Conservation (phyloP, 345 rosid genomes). For the Barbarea vulgaris region DNA sequence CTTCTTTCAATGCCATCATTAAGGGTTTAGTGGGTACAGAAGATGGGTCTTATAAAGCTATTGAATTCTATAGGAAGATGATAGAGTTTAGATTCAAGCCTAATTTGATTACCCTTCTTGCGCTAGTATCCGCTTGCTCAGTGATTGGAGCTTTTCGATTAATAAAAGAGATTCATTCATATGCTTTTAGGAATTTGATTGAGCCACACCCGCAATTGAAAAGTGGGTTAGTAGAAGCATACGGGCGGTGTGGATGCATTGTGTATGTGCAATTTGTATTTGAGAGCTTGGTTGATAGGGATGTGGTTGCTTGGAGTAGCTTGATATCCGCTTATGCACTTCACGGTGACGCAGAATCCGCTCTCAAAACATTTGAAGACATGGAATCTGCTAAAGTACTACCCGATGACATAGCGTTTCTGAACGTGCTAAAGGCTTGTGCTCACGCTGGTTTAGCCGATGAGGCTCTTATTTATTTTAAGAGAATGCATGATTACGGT, state of each 20-base stretch:
- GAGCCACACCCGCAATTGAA: slow-evolving; percentile 53
- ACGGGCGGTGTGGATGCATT: slow-evolving; percentile 59
- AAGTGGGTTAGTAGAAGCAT: slow-evolving; percentile 62
- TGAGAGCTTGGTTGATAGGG: slow-evolving; percentile 45
- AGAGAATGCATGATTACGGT: slow-evolving; percentile 47
- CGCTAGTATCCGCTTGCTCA: slow-evolving; percentile 56
- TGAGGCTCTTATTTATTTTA: slow-evolving; percentile 51
- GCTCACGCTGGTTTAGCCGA: slow-evolving; percentile 68
- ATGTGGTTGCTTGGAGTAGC: slow-evolving; percentile 74
- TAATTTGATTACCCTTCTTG: slow-evolving; percentile 63
- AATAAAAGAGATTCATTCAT: slow-evolving; percentile 61
- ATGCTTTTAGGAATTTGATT: slow-evolving; percentile 49
- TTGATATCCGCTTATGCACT: slow-evolving; percentile 67
- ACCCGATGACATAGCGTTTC: slow-evolving; percentile 64
- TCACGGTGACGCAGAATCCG: slow-evolving; percentile 58
- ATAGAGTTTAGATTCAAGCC: slow-evolving; percentile 48
- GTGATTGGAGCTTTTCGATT: slow-evolving; percentile 45
- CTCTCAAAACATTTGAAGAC: slow-evolving; percentile 51
- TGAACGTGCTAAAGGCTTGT: slow-evolving; percentile 67
- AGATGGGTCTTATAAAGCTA: slow-evolving; percentile 53
- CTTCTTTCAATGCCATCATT: slow-evolving; percentile 58
- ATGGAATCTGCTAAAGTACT: slow-evolving; percentile 55
- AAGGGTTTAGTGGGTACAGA: slow-evolving; percentile 47
- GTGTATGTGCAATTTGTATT: slow-evolving; percentile 46
- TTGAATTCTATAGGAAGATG: slow-evolving; percentile 57